phyloP scores from a whole-genome alignment of 345 rosid genomes.

The Cardamine occulta region DNA sequence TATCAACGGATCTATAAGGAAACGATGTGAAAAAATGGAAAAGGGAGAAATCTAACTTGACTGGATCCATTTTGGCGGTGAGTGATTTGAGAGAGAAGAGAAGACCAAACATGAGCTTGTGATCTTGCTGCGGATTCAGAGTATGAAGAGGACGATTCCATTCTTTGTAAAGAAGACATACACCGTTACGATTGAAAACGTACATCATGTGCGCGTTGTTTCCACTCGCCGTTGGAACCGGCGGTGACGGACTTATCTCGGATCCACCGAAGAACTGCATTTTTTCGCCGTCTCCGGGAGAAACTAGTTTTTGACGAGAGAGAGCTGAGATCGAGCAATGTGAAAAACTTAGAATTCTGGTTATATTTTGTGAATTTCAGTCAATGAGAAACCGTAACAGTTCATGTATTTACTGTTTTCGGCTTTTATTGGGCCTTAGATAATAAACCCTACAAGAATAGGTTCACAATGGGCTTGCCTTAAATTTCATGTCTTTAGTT shows the following conservation, averaged over 20 bases:
- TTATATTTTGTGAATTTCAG: not conserved
- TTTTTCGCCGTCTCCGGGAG: not conserved
- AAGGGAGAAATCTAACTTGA: conserved; percentile 48
- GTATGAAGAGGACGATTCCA: conserved; percentile 92
- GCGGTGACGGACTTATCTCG: conserved; percentile 88
- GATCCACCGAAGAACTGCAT: conserved; percentile 98
- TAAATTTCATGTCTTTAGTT: not conserved
- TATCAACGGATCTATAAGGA: not conserved
- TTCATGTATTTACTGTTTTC: not conserved
- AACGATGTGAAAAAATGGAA: not conserved
- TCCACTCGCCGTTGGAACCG: conserved; percentile 69
- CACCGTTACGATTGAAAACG: conserved; percentile 79
- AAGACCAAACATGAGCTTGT: conserved; percentile 95
- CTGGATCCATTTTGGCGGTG: conserved; percentile 96
- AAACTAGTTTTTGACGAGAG: not conserved
- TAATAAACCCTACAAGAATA: not conserved
- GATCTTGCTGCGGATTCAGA: conserved; percentile 84
- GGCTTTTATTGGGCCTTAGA: conserved; percentile 22
- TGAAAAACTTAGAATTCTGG: not conserved
- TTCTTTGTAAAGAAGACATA: conserved; percentile 88
- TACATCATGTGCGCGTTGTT: conserved; percentile 92
- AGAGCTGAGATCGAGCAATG: conserved; percentile 27
- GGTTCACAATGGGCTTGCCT: not conserved
- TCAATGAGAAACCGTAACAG: conserved; percentile 1
- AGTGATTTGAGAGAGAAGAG: conserved; percentile 98